These are phyloP conservation scores for Didymella keratinophila DNA, from an alignment of 2,329 filamentous ascomycete genomes.

Conservation along the genomic window DNA sequence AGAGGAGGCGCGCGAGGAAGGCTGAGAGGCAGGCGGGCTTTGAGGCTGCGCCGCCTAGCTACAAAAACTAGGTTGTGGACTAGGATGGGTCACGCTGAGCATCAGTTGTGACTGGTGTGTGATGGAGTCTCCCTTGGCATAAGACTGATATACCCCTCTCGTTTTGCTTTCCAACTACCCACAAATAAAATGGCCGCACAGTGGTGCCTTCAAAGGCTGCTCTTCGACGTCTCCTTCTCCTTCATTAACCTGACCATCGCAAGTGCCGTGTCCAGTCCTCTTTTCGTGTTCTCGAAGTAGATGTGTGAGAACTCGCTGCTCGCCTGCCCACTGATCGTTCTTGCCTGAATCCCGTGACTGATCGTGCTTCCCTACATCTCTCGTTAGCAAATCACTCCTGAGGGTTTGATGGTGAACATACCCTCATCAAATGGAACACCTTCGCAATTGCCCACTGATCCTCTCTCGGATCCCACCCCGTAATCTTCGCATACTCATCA, in stretches of 20 bases:
- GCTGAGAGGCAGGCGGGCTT: slow-evolving; percentile 28
- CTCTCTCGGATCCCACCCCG: slow-evolving; percentile 72
- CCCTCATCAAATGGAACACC: slow-evolving; percentile 48
- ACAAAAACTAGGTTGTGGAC: slow-evolving; percentile 27
- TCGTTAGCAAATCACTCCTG: not conserved
- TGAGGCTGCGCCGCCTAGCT: slow-evolving; percentile 33
- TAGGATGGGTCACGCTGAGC: not conserved
- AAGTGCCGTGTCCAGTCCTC: slow-evolving; percentile 41
- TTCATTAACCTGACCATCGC: slow-evolving; percentile 39
- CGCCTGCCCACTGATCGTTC: slow-evolving; percentile 47
- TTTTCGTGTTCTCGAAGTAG: slow-evolving; percentile 47
- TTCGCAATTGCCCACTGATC: slow-evolving; percentile 48
- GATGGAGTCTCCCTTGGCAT: slow-evolving; percentile 13
- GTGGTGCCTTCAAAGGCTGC: slow-evolving; percentile 28
- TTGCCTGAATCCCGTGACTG: slow-evolving; percentile 47
- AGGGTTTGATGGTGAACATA: slow-evolving; percentile 20
- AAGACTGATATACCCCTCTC: slow-evolving; percentile 22
- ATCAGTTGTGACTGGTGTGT: slow-evolving; percentile 3
- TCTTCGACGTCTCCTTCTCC: slow-evolving; percentile 33
- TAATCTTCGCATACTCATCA: slow-evolving; percentile 69
- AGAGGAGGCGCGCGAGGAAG: slow-evolving; percentile 36
- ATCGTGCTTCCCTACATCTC: slow-evolving; percentile 41
- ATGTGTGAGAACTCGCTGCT: slow-evolving; percentile 48
- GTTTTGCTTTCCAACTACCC: not conserved
- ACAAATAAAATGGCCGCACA: not conserved